Conservation (phyloP, 2,329 filamentous ascomycete species). For the Onygenales sp. region DNA sequence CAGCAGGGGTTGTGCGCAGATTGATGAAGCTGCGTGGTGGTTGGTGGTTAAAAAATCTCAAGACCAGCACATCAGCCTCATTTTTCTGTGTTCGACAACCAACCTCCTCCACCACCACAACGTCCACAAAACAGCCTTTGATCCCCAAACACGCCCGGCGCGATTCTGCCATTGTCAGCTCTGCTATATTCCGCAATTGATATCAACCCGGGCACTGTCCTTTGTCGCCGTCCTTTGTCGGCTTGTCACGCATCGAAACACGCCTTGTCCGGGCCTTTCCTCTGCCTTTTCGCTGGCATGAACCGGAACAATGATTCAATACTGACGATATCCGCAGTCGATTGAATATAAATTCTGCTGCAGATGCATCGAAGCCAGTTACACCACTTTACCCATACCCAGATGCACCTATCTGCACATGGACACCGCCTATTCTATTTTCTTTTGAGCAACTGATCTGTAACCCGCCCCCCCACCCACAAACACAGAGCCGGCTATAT, state of each 20-base stretch:
- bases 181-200: conserved; percentile 1
- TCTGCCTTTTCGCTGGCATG: background rate
- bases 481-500: background rate
- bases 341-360: background rate
- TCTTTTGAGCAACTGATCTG: background rate
- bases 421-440: background rate
- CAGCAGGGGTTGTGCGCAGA: background rate
- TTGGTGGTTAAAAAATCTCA: background rate
- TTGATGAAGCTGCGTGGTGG: background rate
- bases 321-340: background rate
- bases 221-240: background rate
- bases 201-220: background rate
- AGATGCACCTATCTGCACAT: background rate
- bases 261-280: too few species aligned
- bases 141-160: background rate
- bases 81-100: background rate
- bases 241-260: background rate
- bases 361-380: background rate
- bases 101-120: background rate
- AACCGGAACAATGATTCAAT: background rate
- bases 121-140: background rate
- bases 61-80: background rate
- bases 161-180: background rate
- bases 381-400: background rate
- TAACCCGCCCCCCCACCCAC: background rate